Evolutionary conservation across 129 eudicot species (phyloP).

Genomic region (Flaveria brownii): DNA sequence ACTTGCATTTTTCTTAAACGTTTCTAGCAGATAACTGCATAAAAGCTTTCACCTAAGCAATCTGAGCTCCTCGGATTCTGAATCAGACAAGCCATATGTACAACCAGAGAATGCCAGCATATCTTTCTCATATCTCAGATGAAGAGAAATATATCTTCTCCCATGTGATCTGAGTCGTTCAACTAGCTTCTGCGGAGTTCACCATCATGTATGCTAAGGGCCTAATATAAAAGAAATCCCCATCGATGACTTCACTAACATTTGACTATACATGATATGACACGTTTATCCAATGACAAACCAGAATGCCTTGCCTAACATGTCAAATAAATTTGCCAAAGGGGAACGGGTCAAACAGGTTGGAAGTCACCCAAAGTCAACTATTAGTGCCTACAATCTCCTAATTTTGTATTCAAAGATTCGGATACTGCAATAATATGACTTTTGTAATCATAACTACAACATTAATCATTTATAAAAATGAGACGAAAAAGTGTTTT

Average conservation of each 20-base stretch:
- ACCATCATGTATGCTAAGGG: slow-evolving; percentile 83
- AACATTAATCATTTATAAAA: not conserved
- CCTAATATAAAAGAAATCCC: slow-evolving; percentile 68
- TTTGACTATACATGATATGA: slow-evolving; percentile 11
- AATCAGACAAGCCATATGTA: slow-evolving; percentile 71
- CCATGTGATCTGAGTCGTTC: slow-evolving; percentile 71
- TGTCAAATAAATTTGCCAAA: not conserved
- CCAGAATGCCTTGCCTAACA: not conserved
- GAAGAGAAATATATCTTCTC: slow-evolving; percentile 77
- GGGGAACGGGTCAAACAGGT: not conserved
- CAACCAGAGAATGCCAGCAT: slow-evolving; percentile 97
- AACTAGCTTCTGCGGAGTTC: slow-evolving; percentile 90
- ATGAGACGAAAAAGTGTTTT: not conserved
- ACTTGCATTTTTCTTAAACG: not conserved
- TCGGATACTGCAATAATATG: not conserved
- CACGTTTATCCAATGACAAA: not conserved
- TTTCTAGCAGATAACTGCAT: not conserved
- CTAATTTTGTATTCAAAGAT: not conserved
- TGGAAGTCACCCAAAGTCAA: not conserved
- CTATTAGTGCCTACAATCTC: not conserved
- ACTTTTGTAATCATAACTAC: not conserved
- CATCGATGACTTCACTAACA: slow-evolving; percentile 52
- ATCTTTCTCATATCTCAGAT: slow-evolving; percentile 92
- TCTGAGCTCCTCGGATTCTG: slow-evolving; percentile 80
- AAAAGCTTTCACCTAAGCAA: slow-evolving; percentile 62